Evolutionary conservation across 208 protist genomes (phyloP), one percentile per base, ranked within the genome.

Genomic region (Wallacemonas sp.): DNA sequence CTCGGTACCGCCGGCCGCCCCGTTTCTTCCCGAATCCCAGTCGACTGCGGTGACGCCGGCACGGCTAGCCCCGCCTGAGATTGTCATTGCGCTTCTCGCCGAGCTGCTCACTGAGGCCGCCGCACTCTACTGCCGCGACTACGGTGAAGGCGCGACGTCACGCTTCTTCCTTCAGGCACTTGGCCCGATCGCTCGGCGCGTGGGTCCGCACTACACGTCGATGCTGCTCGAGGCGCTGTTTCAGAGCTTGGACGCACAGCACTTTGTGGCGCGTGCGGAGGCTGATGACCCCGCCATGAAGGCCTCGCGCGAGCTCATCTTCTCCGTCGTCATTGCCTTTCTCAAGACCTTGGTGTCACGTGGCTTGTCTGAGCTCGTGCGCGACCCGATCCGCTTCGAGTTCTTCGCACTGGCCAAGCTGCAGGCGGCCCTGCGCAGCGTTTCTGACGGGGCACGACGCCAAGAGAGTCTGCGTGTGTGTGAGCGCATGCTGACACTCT

Each of bases 111-210:
- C 83, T 21, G 85, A 91, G 62, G 78, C 77, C 19, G 78, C 78
- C 21, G 76, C 76, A 34, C 54, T 34, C 14, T 72, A 83, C 68
- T 92, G 73, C 55, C 41, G 64, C 1, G 52, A 76, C 19, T 47
- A 87, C 58, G 83, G 83, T 23, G 88, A 94, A 71, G 88, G 88
- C 2, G 80, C 88, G 19, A 87, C 88, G 30, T 75, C 76, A 26
- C 66, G 81, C 21, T 90, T 81, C 62, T 87, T 91, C 58, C 57
- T 83, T 19, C 72, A 78, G 26, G 68, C 70, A 14, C 63, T 94
- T 47, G 73, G 58, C 23, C 74, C 81, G 6, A 66, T 94, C n/a
- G 65, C 67, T 39, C 24, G 34, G 21, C 48, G 29, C 17, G 44
- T 94, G 12, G 82, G 70, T 9, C 57, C 46, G 5, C 36, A 68